A percentile compares a stretch with the other conserved stretches of the same genome.
phyloP scores from a whole-genome alignment of 495 filamentous ascomycete species.

The Xylaria telfairii region DNA sequence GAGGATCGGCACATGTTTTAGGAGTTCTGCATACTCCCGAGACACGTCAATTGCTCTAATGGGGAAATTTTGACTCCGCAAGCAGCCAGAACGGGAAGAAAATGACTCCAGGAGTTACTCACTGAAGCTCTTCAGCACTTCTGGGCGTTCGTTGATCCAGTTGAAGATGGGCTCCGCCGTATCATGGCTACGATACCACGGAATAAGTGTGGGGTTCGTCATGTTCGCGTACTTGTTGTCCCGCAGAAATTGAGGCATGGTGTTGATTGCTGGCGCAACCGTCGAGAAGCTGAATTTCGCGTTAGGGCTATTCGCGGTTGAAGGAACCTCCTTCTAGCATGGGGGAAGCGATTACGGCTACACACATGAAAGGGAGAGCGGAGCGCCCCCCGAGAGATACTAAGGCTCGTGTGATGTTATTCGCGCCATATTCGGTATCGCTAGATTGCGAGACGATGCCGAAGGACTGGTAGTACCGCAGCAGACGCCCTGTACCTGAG shows the following conservation, averaged over 20 bases:
- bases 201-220: conserved; percentile 10
- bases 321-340: not conserved
- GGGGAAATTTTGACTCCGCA: too few species aligned
- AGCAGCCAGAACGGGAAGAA: too few species aligned
- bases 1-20: too few species aligned
- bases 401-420: conserved; percentile 42
- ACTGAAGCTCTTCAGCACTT: conserved; percentile 26
- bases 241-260: conserved; percentile 37
- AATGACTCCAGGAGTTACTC: not conserved
- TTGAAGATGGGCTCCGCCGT: conserved; percentile 24
- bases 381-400: conserved; percentile 38
- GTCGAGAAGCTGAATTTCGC: conserved; percentile 41
- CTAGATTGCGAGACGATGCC: conserved; percentile 44
- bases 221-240: conserved; percentile 27
- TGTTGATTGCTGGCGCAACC: conserved; percentile 38
- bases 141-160: conserved; percentile 41
- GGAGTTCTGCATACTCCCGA: too few species aligned
- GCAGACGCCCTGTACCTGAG: conserved; percentile 43
- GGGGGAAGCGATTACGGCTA: not conserved
- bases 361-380: conserved; percentile 31
- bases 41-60: too few species aligned
- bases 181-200: conserved; percentile 32
- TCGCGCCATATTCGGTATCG: conserved; percentile 44
- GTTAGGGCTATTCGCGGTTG: conserved; percentile 1
- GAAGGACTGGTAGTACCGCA: conserved; percentile 51